Evolutionary conservation across 2,329 filamentous ascomycete genomes (phyloP).

Genomic region (Alternaria novae-zelandiae): DNA sequence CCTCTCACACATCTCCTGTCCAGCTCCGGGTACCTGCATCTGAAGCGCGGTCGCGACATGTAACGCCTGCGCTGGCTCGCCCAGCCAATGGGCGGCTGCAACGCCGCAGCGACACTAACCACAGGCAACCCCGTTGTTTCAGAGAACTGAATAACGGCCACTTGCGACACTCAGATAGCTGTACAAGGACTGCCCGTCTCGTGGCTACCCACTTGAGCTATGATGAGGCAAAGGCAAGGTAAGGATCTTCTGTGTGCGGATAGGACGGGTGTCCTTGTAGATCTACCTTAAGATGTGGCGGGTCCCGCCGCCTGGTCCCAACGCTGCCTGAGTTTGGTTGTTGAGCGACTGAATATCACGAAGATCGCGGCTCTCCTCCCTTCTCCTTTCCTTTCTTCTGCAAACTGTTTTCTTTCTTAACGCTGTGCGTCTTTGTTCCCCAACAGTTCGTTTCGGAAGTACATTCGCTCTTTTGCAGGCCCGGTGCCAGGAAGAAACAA

Average conservation of each 20-base stretch:
- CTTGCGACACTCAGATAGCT: constrained; percentile 22
- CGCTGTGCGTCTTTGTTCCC: constrained; percentile 38
- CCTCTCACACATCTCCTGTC: constrained; percentile 16
- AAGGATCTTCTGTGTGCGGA: not conserved
- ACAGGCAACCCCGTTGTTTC: constrained; percentile 26
- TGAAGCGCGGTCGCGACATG: constrained; percentile 32
- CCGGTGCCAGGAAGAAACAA: constrained; percentile 26
- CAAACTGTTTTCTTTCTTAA: constrained; percentile 21
- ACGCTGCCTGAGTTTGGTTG: constrained; percentile 20
- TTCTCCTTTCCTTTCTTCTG: constrained; percentile 13
- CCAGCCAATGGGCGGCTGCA: constrained; percentile 21
- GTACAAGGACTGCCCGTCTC: constrained; percentile 19
- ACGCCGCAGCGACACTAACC: constrained; percentile 10
- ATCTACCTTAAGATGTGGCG: constrained; percentile 31
- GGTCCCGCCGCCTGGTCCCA: constrained; percentile 6
- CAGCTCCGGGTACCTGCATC: constrained; percentile 17
- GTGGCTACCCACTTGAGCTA: not conserved
- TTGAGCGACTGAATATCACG: constrained; percentile 38
- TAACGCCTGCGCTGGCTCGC: constrained; percentile 7
- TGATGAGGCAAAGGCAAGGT: not conserved
- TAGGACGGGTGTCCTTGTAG: constrained; percentile 20
- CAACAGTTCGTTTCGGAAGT: constrained; percentile 16
- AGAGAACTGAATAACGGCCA: constrained; percentile 19
- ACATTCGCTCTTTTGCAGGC: constrained; percentile 38
- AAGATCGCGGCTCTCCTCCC: constrained; percentile 18